Conservation (phyloP, 2,329 filamentous ascomycete species). For the Penicillium corylophilum region DNA sequence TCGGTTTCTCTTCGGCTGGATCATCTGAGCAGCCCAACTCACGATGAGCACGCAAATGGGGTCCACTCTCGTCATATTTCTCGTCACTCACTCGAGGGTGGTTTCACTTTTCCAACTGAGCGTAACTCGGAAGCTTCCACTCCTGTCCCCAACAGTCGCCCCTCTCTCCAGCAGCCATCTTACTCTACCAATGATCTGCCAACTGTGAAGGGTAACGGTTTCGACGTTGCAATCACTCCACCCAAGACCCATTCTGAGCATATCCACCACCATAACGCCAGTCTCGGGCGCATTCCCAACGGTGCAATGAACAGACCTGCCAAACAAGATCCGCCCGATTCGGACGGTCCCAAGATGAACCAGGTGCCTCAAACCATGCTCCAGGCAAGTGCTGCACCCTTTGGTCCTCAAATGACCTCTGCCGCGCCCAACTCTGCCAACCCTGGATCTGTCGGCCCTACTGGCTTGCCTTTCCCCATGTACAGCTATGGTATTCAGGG, state of each 20-base stretch:
- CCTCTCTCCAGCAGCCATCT: constrained; percentile 66
- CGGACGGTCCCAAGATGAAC: constrained; percentile 51
- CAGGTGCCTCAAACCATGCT: constrained; percentile 69
- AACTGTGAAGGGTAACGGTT: constrained; percentile 70
- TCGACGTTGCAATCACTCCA: constrained; percentile 44
- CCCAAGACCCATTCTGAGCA: constrained; percentile 62
- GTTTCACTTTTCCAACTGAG: constrained; percentile 36
- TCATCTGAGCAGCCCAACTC: constrained; percentile 31
- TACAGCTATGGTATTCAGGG: constrained; percentile 54
- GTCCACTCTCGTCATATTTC: constrained; percentile 40
- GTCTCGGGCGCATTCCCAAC: constrained; percentile 73
- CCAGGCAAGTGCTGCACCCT: constrained; percentile 76
- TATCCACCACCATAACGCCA: constrained; percentile 73
- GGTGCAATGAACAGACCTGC: constrained; percentile 64
- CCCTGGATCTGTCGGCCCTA: constrained; percentile 28
- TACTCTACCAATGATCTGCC: constrained; percentile 89
- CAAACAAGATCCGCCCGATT: constrained; percentile 39
- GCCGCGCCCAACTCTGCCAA: constrained; percentile 31
- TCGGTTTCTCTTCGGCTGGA: constrained; percentile 44
- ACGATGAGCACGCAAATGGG: constrained; percentile 26
- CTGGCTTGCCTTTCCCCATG: constrained; percentile 40
- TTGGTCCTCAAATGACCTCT: constrained; percentile 62
- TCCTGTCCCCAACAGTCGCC: constrained; percentile 38
- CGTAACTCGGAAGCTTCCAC: constrained; percentile 25
- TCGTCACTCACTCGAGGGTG: constrained; percentile 48